Evolutionary conservation across 768 basidiomycete genomes (phyloP).

Genomic region (Cantharellus anzutake): DNA sequence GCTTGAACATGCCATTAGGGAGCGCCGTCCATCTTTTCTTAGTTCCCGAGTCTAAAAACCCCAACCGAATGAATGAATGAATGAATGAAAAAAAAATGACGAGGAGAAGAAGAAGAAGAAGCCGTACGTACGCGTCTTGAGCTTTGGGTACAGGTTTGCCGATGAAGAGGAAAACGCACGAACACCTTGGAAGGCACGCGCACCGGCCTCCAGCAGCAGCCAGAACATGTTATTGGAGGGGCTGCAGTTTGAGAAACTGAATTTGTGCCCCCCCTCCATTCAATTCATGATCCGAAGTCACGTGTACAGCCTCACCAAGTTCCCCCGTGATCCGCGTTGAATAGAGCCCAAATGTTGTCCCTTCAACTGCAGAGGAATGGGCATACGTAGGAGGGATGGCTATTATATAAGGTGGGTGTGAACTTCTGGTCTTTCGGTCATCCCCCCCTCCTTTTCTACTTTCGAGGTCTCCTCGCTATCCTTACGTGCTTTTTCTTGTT

Average conservation of each 20-base stretch:
- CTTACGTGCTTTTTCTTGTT: neutral
- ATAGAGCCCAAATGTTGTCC: too few species aligned
- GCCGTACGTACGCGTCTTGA: neutral
- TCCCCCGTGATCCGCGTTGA: too few species aligned
- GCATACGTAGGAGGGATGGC: too few species aligned
- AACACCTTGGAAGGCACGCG: neutral
- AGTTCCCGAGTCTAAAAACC: constrained; percentile 2
- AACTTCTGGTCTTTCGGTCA: neutral
- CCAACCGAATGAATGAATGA: neutral
- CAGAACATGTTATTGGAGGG: too few species aligned
- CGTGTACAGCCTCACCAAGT: too few species aligned
- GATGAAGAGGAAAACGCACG: neutral
- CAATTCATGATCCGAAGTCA: too few species aligned
- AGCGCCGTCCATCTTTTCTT: constrained; percentile 8
- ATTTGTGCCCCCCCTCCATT: too few species aligned
- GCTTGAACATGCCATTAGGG: constrained; percentile 8
- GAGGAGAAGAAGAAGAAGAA: too few species aligned
- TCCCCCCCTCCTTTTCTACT: neutral
- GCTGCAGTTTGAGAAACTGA: neutral
- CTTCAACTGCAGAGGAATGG: too few species aligned
- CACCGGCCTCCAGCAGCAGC: too few species aligned
- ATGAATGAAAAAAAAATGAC: neutral
- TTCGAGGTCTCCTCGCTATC: neutral
- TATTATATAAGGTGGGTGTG: too few species aligned
- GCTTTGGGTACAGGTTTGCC: neutral